Conservation (phyloP, 192 early-diverging fungal species). For the Coemansia sp. region DNA sequence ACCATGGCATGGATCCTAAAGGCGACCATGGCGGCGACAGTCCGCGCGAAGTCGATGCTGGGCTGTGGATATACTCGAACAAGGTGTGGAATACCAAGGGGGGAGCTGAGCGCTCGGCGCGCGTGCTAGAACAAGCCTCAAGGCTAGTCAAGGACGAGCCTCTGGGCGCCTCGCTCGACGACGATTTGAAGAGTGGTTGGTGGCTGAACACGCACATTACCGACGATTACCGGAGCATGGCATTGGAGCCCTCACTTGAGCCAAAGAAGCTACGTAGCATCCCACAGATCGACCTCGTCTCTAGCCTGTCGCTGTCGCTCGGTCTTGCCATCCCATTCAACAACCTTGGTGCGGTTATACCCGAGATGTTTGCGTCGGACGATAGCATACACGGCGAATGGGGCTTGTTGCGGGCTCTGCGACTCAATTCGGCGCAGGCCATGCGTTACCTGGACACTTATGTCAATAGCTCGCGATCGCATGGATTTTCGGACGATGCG, state of each 20-base stretch:
- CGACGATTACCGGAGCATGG: slow-evolving; percentile 26
- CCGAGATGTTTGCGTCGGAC: slow-evolving; percentile 71
- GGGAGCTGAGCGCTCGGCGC: slow-evolving; percentile 21
- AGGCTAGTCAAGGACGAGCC: slow-evolving; percentile 2
- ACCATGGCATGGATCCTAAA: slow-evolving; percentile 94
- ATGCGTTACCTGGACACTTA: slow-evolving; percentile 46
- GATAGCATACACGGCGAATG: slow-evolving; percentile 10
- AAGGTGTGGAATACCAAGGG: slow-evolving; percentile 46
- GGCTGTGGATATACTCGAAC: slow-evolving; percentile 75
- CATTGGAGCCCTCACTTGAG: slow-evolving; percentile 6
- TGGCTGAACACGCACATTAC: slow-evolving; percentile 37
- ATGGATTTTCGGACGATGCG: slow-evolving; percentile 41
- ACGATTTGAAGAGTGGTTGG: slow-evolving; percentile 36
- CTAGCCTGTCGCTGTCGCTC: slow-evolving; percentile 76
- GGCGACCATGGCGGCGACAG: slow-evolving; percentile 98
- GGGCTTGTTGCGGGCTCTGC: slow-evolving; percentile 55
- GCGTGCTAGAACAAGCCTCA: slow-evolving; percentile 13
- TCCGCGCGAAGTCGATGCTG: slow-evolving; percentile 82
- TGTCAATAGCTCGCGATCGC: slow-evolving; percentile 23
- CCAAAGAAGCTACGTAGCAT: slow-evolving; percentile 58
- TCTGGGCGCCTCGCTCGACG: slow-evolving; percentile 50
- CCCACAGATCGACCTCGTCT: slow-evolving; percentile 88
- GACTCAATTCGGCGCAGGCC: slow-evolving; percentile 65
- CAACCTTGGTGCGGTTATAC: slow-evolving; percentile 84
- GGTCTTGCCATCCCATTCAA: slow-evolving; percentile 91